Conservation (phyloP, 1,139 yeast species). For the Blastobotrys persicus region DNA sequence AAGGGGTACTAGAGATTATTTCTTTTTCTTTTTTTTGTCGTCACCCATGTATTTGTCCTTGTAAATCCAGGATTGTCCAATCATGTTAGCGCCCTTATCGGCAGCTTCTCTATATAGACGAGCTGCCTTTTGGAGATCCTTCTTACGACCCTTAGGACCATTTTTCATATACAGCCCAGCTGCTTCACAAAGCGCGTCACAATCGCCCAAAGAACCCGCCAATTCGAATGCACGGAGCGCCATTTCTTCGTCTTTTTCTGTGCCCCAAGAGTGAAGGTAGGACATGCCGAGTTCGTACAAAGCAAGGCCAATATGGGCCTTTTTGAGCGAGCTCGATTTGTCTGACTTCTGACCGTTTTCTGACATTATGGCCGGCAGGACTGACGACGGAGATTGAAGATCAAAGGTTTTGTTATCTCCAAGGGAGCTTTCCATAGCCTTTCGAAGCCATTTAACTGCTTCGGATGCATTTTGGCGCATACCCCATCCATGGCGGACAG, state of each 20-base stretch:
- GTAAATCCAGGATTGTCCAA: constrained; percentile 78
- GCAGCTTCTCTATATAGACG: constrained; percentile 71
- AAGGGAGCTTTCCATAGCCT: constrained; percentile 41
- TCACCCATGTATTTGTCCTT: constrained; percentile 59
- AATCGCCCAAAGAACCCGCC: constrained; percentile 68
- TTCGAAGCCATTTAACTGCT: constrained; percentile 61
- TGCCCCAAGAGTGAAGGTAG: constrained; percentile 60
- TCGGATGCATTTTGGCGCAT: constrained; percentile 56
- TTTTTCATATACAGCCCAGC: constrained; percentile 68
- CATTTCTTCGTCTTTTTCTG: constrained; percentile 50
- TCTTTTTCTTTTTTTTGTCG: constrained; percentile 23
- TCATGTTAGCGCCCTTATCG: constrained; percentile 57
- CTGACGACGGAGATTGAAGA: neutral
- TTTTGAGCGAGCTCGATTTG: constrained; percentile 26
- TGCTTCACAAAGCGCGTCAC: constrained; percentile 66
- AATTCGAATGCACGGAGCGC: constrained; percentile 63
- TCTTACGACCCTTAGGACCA: constrained; percentile 52
- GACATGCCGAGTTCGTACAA: constrained; percentile 62
- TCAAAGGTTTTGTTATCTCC: constrained; percentile 14
- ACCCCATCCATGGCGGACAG: constrained; percentile 70
- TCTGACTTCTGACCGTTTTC: constrained; percentile 8
- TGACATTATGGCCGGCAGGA: constrained; percentile 11
- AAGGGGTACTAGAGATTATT: constrained; percentile 9
- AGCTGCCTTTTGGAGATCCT: constrained; percentile 64
- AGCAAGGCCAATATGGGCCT: constrained; percentile 42